Evolutionary conservation across 345 rosid genomes (phyloP).

Genomic region (Aegle marmelos): DNA sequence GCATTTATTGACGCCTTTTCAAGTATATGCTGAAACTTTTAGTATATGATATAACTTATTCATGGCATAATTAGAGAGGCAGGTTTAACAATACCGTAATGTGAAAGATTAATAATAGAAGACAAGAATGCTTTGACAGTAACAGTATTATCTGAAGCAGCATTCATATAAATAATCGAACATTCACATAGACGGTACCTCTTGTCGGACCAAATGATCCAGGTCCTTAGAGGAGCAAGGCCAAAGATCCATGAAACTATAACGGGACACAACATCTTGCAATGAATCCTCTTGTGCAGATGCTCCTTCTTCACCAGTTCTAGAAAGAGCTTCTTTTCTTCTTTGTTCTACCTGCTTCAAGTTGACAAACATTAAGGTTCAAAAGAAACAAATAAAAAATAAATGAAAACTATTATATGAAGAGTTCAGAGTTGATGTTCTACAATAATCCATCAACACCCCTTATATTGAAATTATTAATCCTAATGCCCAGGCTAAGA

Average conservation of each 20-base stretch:
- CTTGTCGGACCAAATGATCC: slow-evolving; percentile 85
- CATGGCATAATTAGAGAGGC: not conserved
- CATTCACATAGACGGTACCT: slow-evolving; percentile 47
- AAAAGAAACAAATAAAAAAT: not conserved
- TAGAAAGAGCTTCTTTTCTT: slow-evolving; percentile 86
- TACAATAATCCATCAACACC: not conserved
- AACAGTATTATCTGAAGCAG: not conserved
- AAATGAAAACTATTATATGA: not conserved
- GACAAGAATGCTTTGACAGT: not conserved
- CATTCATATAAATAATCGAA: not conserved
- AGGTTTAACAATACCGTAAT: not conserved
- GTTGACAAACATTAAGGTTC: slow-evolving; percentile 8
- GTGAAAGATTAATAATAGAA: not conserved
- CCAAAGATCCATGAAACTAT: slow-evolving; percentile 94
- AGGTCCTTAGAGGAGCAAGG: slow-evolving; percentile 85
- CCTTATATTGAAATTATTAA: not conserved
- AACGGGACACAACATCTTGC: slow-evolving; percentile 76
- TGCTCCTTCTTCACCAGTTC: slow-evolving; percentile 63
- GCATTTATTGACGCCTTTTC: not conserved
- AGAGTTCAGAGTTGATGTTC: not conserved
- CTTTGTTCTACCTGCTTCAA: slow-evolving; percentile 80
- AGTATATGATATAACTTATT: not conserved
- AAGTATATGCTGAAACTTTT: not conserved
- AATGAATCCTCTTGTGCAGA: slow-evolving; percentile 60
- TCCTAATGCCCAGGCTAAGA: not conserved